Conservation (phyloP, 2,329 filamentous ascomycete genomes). For the Trichoderma brevicompactum region DNA sequence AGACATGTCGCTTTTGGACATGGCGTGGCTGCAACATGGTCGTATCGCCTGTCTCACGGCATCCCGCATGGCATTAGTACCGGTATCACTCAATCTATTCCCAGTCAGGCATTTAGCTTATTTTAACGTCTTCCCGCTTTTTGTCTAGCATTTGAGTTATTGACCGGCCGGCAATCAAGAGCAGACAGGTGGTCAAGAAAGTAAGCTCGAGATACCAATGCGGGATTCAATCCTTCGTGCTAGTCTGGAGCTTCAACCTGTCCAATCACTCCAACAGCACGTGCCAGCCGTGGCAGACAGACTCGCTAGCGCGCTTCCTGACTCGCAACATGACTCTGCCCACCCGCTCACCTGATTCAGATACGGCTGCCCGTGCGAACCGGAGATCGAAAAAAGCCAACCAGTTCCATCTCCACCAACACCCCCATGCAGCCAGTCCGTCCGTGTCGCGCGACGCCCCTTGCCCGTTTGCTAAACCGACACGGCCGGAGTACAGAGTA, state of each 20-base stretch:
- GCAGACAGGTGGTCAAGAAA: background rate
- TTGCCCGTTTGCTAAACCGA: constrained; percentile 9
- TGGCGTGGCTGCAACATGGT: background rate
- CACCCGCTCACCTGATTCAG: constrained; percentile 26
- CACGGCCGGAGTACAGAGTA: constrained; percentile 13
- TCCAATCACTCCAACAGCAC: background rate
- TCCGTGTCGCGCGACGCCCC: constrained; percentile 24
- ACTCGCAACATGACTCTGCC: constrained; percentile 18
- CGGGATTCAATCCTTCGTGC: constrained; percentile 1
- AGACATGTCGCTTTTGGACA: background rate
- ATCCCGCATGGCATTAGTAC: background rate
- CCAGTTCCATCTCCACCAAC: constrained; percentile 28
- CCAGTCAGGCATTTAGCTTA: background rate
- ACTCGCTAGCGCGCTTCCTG: constrained; percentile 19
- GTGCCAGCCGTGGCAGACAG: background rate
- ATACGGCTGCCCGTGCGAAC: background rate
- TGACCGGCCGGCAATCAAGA: background rate
- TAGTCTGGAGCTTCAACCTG: background rate
- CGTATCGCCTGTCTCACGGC: background rate
- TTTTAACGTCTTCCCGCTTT: background rate
- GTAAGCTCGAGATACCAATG: background rate
- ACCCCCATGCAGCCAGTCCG: constrained; percentile 25
- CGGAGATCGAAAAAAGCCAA: background rate
- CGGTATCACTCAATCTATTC: background rate
- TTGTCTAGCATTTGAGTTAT: background rate